Evolutionary conservation across 1,284 basidiomycete species (phyloP), one percentile per base, ranked within the genome.

Genomic region (Irpex rosettiformis): DNA sequence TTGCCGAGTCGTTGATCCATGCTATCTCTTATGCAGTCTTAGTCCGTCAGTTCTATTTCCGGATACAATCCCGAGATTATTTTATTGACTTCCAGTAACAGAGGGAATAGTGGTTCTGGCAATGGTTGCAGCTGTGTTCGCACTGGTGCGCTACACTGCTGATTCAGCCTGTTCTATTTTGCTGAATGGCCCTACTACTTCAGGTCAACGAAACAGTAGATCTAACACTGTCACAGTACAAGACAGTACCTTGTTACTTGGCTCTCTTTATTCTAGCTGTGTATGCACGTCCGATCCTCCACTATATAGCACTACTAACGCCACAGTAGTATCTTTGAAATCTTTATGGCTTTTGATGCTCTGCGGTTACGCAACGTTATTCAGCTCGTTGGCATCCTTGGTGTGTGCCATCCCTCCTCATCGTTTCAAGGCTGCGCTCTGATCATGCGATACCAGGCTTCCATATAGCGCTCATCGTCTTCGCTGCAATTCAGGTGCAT

Each of bases 161-260:
- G 29, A 25, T 48, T 24, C 6, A 51, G 13, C 47, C 24, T 40
- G 30, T 33, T 37, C 55, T 60, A 13, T 55, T 55, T 4, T 18
- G 55, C 18, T 56, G 22, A 58, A 11, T 53, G 42, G 11, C 58
- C 52, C 48, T 33, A 22, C 54, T 55, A 56, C 27, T 40, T 33
- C 63, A 88, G 86, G 85, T 90, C 30, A 77, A 81, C 57, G 72
- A 77, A 40, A 65, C 80, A 62, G 79, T 85, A 29, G 70, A 73
- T 29, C 78, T 88, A 54, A 69, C 70, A 43, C 7, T 40, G 1
- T 13, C 69, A 3, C 68, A 73, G 63, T 85, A 86, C 73, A 88
- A 86, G 75, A 93, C 91, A n/a, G 71, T 93, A 61, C 85, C 91
- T 62, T 92, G 91, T 70, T 93, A 91, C 70, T 81, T 93, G 7